phyloP scores from a whole-genome alignment of 768 basidiomycete genomes.

The Daedaleopsis nitida region DNA sequence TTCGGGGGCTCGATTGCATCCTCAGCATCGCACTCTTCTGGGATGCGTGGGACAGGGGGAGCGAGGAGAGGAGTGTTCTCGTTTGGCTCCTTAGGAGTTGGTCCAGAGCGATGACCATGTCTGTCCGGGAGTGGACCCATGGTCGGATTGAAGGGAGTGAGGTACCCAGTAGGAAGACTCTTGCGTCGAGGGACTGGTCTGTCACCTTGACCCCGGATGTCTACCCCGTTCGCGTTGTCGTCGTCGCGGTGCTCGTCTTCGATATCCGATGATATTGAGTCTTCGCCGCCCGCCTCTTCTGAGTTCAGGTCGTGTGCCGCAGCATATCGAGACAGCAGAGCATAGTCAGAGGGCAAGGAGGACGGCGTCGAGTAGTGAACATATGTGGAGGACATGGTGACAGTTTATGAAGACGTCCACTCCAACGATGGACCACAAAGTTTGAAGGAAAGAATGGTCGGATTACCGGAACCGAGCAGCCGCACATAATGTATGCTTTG shows the following conservation, averaged over 20 bases:
- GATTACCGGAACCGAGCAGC: neutral
- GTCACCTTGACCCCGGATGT: neutral
- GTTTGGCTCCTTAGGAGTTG: conserved; percentile 23
- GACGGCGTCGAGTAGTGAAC: conserved; percentile 51
- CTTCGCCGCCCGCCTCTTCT: conserved; percentile 8
- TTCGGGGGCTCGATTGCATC: conserved; percentile 33
- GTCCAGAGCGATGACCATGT: conserved; percentile 26
- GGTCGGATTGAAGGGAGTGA: conserved; percentile 39
- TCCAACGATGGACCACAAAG: neutral
- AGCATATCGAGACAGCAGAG: conserved; percentile 56
- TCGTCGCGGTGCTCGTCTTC: conserved; percentile 18
- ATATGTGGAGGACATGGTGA: conserved; percentile 42
- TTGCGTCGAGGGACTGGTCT: conserved; percentile 23
- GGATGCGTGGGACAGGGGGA: conserved; percentile 57
- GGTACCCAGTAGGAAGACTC: conserved; percentile 37
- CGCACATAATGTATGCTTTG: neutral
- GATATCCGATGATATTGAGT: neutral
- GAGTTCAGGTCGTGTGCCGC: conserved; percentile 27
- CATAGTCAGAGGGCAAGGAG: conserved; percentile 68
- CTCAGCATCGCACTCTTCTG: conserved; percentile 47
- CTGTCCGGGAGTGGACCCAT: conserved; percentile 34
- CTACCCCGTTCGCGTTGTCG: conserved; percentile 9
- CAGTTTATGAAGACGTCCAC: neutral
- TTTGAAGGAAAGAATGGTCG: neutral
- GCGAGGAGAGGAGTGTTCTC: conserved; percentile 65